Conservation (phyloP, 2,329 filamentous ascomycete genomes). For the Anthostomella pinea region DNA sequence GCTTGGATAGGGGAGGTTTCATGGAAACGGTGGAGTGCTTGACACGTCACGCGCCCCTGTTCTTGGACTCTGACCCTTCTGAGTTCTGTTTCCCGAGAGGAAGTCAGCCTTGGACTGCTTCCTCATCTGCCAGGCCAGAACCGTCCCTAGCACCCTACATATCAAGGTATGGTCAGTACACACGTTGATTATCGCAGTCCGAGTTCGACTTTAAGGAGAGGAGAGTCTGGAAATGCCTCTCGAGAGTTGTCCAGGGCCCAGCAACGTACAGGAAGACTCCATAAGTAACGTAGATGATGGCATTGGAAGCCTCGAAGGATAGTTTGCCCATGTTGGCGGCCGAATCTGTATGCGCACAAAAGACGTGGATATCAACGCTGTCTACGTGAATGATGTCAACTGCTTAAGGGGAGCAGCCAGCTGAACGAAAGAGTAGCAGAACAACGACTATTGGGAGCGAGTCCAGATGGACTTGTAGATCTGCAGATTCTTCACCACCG, state of each 20-base stretch:
- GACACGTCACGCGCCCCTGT: conserved; percentile 12
- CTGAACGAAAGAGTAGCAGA: too few species aligned
- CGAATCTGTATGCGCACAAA: too few species aligned
- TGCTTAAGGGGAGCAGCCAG: too few species aligned
- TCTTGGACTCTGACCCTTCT: conserved; percentile 65
- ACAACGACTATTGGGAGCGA: too few species aligned
- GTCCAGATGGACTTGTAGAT: too few species aligned
- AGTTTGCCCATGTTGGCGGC: conserved; percentile 66
- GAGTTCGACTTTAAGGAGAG: too few species aligned
- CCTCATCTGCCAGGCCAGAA: conserved; percentile 55
- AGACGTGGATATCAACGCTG: too few species aligned
- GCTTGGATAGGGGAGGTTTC: too few species aligned
- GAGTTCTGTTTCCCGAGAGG: conserved; percentile 74
- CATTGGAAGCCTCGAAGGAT: conserved; percentile 74
- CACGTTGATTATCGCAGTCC: too few species aligned
- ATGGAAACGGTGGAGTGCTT: too few species aligned
- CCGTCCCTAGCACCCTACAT: conserved; percentile 60
- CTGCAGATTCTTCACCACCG: too few species aligned
- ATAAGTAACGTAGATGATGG: conserved; percentile 79
- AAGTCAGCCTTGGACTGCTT: conserved; percentile 68
- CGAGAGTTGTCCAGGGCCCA: neutral
- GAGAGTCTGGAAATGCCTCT: neutral
- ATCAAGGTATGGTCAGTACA: conserved; percentile 8
- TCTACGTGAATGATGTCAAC: too few species aligned
- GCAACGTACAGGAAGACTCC: conserved; percentile 67